Conservation (phyloP, 2,329 filamentous ascomycete genomes). For the Aspergillus thermomutatus region DNA sequence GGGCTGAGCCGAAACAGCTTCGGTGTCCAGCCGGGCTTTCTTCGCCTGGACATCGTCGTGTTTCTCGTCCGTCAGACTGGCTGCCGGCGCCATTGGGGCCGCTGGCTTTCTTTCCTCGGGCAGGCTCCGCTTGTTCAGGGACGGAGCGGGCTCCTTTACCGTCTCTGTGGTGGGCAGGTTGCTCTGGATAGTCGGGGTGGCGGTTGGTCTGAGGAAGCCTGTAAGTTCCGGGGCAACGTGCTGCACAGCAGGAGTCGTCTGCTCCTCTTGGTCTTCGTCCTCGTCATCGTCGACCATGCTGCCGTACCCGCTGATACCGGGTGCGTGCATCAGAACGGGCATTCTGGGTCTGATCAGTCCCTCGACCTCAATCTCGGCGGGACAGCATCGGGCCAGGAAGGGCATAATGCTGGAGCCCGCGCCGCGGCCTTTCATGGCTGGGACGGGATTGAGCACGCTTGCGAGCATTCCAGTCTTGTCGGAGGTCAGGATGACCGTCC, state of each 20-base stretch:
- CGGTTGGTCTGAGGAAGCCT: conserved; percentile 24
- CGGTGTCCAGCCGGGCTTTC: conserved; percentile 29
- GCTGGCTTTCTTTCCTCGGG: conserved; percentile 20
- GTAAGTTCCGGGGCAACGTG: conserved; percentile 13
- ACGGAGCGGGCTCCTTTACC: conserved; percentile 5
- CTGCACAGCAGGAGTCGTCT: conserved; percentile 11
- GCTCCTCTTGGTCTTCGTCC: conserved; percentile 31
- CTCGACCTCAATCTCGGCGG: conserved; percentile 65
- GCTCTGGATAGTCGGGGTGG: conserved; percentile 11
- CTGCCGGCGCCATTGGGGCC: neutral
- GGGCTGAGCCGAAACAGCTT: conserved; percentile 4
- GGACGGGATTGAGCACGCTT: conserved; percentile 75
- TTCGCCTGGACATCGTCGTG: conserved; percentile 23
- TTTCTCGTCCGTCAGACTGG: neutral
- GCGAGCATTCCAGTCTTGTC: conserved; percentile 72
- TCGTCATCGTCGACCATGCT: conserved; percentile 24
- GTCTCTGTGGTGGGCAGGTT: conserved; percentile 13
- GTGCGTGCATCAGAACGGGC: conserved; percentile 40
- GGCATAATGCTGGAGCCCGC: conserved; percentile 74
- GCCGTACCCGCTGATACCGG: conserved; percentile 24
- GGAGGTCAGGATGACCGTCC: conserved; percentile 69
- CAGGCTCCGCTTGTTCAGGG: conserved; percentile 28
- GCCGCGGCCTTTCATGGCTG: conserved; percentile 58
- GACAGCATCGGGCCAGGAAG: conserved; percentile 67
- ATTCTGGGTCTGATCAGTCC: conserved; percentile 58